A percentile compares a stretch with the other conserved stretches of the same genome.
Conservation (phyloP, 495 filamentous ascomycete genomes). For the Hypomontagnella monticulosa region DNA sequence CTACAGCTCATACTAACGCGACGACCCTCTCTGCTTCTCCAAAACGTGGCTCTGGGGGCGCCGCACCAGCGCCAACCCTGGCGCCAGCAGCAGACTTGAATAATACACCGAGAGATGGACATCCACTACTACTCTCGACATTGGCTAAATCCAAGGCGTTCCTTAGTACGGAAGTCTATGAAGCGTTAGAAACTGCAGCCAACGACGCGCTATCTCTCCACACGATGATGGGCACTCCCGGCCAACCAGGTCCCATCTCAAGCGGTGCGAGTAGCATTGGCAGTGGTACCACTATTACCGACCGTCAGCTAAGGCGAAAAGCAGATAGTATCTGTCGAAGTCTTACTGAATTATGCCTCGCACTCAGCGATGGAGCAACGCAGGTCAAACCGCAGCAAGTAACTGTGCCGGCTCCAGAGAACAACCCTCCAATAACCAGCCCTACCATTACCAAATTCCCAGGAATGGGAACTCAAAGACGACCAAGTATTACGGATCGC, state of each 20-base stretch:
- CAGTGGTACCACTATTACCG: constrained; percentile 67
- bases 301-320: constrained; percentile 86
- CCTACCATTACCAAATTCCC: constrained; percentile 51
- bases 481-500: constrained; percentile 50
- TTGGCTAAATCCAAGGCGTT: constrained; percentile 76
- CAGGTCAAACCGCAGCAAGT: constrained; percentile 49
- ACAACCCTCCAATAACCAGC: constrained; percentile 42
- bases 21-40: constrained; percentile 92
- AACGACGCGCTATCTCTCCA: constrained; percentile 81
- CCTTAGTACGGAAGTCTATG: constrained; percentile 76
- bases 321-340: constrained; percentile 92
- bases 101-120: constrained; percentile 58
- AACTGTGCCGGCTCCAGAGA: constrained; percentile 42
- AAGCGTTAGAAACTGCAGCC: constrained; percentile 81
- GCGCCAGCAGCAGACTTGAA: constrained; percentile 47
- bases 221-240: constrained; percentile 73
- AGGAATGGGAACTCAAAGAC: constrained; percentile 45
- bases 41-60: constrained; percentile 66
- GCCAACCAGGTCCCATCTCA: constrained; percentile 67
- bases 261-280: constrained; percentile 70
- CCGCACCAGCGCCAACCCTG: constrained; percentile 47
- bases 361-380: constrained; percentile 70
- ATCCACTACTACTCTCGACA: constrained; percentile 83
- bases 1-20: constrained; percentile 91
- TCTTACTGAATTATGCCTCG: constrained; percentile 90